Percentiles rank a stretch among this genome's conserved stretches.
phyloP scores from a whole-genome alignment of 768 basidiomycete species.

The Hygrophoropsis aurantiaca region DNA sequence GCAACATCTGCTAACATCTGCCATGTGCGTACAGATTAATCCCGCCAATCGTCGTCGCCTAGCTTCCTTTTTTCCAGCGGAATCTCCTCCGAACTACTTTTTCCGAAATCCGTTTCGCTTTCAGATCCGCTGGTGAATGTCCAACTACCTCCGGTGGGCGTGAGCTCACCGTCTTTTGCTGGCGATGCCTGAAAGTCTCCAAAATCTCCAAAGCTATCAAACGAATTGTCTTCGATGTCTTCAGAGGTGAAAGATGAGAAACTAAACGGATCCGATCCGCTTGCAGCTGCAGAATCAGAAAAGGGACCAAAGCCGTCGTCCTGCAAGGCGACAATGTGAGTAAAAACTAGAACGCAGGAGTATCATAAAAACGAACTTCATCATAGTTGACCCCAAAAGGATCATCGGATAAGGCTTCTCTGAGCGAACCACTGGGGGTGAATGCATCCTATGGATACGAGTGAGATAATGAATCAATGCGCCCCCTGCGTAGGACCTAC shows the following conservation, averaged over 20 bases:
- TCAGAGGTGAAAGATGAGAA: constrained; percentile 49
- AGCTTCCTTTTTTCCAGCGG: constrained; percentile 20
- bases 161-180: constrained; percentile 43
- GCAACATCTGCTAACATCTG: constrained; percentile 7
- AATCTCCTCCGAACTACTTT: constrained; percentile 25
- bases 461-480: neutral
- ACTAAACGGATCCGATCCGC: constrained; percentile 54
- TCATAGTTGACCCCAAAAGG: constrained; percentile 50
- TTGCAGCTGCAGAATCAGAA: constrained; percentile 57
- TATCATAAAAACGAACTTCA: constrained; percentile 42
- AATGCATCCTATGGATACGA: constrained; percentile 49
- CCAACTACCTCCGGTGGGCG: constrained; percentile 71
- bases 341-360: constrained; percentile 2
- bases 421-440: constrained; percentile 33
- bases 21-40: neutral
- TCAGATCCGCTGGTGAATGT: constrained; percentile 52
- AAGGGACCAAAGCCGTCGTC: constrained; percentile 82
- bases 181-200: constrained; percentile 70
- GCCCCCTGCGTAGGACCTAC: constrained; percentile 40
- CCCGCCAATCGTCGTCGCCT: constrained; percentile 14
- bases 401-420: constrained; percentile 42
- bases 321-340: constrained; percentile 17
- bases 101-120: constrained; percentile 28
- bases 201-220: constrained; percentile 64
- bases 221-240: constrained; percentile 67